A percentile compares a stretch with the other conserved stretches of the same genome.
Conservation (phyloP, 2,329 filamentous ascomycete genomes). For the Colletotrichum coccodes region DNA sequence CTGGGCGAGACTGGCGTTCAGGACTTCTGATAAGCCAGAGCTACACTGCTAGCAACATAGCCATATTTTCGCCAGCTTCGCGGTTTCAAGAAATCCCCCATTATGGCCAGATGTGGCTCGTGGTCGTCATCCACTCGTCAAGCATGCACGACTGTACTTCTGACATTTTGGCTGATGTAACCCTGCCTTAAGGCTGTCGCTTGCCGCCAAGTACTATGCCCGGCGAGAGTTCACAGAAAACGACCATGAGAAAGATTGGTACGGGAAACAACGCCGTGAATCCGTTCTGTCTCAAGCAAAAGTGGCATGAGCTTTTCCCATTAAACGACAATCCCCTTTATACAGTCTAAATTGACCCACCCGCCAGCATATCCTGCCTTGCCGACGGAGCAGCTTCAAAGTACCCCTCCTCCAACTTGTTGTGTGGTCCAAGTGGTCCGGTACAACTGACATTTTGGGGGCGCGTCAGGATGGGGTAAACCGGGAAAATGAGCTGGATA, state of each 20-base stretch:
- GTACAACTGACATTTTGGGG: not conserved
- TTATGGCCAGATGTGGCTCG: not conserved
- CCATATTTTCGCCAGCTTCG: too few relatives aligned
- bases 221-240: not conserved
- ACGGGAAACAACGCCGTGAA: not conserved
- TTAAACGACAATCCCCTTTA: not conserved
- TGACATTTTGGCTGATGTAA: not conserved
- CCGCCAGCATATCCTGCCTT: not conserved
- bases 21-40: conserved; percentile 65
- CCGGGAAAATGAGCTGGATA: conserved; percentile 36
- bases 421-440: not conserved
- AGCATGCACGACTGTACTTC: not conserved
- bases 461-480: conserved; percentile 22
- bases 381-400: not conserved
- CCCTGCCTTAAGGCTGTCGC: not conserved
- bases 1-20: conserved; percentile 76
- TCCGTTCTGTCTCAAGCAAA: too few relatives aligned
- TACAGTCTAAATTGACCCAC: not conserved
- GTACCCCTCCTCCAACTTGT: not conserved
- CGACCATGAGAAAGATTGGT: not conserved
- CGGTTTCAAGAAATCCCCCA: not conserved
- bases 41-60: not conserved
- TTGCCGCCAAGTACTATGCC: not conserved
- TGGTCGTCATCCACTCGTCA: not conserved
- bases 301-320: not conserved